Percentiles rank a stretch among this genome's conserved stretches.
These are phyloP conservation scores for Wickerhamiella vanderwaltii DNA, from an alignment of 805 yeast species.

Conservation along the genomic window DNA sequence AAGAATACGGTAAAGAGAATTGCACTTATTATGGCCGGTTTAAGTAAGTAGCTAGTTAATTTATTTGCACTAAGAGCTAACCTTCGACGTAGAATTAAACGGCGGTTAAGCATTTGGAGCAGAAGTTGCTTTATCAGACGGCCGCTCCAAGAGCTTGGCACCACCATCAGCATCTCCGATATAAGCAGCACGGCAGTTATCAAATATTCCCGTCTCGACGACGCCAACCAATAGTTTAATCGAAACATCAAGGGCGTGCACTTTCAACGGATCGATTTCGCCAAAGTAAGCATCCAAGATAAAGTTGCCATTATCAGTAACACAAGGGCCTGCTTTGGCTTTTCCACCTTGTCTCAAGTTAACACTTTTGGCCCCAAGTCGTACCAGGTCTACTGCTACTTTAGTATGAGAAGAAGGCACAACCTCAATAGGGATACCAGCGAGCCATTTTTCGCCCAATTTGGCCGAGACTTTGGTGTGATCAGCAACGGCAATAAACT, in stretches of 20 bases:
- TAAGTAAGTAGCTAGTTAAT: no score
- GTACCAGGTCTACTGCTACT: slow-evolving; percentile 49
- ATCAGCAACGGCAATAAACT: slow-evolving; percentile 84
- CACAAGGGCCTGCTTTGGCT: slow-evolving; percentile 93
- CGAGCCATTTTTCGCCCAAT: slow-evolving; percentile 72
- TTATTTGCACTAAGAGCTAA: no score
- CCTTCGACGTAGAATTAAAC: no score
- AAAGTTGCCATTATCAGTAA: slow-evolving; percentile 91
- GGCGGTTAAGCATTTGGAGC: no score
- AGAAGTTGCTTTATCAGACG: no score
- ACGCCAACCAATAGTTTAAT: slow-evolving; percentile 80
- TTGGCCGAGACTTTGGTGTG: slow-evolving; percentile 64
- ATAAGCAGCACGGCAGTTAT: slow-evolving; percentile 62
- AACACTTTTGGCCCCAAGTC: slow-evolving; percentile 53
- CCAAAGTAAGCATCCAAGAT: slow-evolving; percentile 91
- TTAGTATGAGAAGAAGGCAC: slow-evolving; percentile 79
- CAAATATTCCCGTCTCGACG: slow-evolving; percentile 89
- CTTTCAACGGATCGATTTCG: slow-evolving; percentile 38
- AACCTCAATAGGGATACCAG: slow-evolving; percentile 92
- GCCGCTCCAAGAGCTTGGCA: neutral
- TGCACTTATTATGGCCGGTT: no score
- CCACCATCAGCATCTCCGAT: slow-evolving; percentile 76
- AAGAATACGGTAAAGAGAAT: no score
- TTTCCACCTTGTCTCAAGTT: slow-evolving; percentile 71
- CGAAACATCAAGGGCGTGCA: slow-evolving; percentile 42